Evolutionary conservation across 306 rosid species (phyloP), one percentile per base, ranked within the genome.

Genomic region (Bauhinia variegata): DNA sequence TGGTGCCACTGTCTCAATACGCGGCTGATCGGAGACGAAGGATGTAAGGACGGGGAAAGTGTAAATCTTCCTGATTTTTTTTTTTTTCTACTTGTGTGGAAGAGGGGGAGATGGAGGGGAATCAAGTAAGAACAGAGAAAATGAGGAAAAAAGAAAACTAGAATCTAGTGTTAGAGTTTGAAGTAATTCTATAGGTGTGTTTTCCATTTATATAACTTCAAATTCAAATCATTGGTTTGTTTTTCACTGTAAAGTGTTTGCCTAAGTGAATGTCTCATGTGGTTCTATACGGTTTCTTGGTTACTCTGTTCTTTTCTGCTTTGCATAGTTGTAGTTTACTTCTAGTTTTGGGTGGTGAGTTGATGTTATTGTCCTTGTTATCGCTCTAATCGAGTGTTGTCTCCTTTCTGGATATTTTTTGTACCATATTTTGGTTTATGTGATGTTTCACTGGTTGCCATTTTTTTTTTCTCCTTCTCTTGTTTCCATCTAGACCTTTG

Each of bases 1-100:
- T 93, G 11, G 96, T 89, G 47, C 97, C 97, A 17, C 86, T 93
- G 13, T 53, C 97, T 4, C 95, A 86, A 34, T 85, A 81, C 55
- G 77, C 89, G 16, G 96, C 86, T 15, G 96, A 86, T 78, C 79
- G 96, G 53, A 75, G 95, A 11, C 74, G 78, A 44, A 78, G 81
- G 43, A 78, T 83, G 75, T 85, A n/a, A n/a, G n/a, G n/a, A n/a
- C n/a, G n/a, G n/a, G 37, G 31, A 61, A 41, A 52, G 19, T 69
- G 80, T 70, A 71, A 14, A 65, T 34, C 51, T 43, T 49, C 46
- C 11, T 12, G n/a, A 36, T 16, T 36, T 18, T 28, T 49, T 49
- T 2, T 51, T 31, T 3, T 15, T 5, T n/a, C n/a, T n/a, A n/a
- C 8, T 14, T 62, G 44, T 13, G 17, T n/a, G n/a, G n/a, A n/a